Evolutionary conservation across 2,329 filamentous ascomycete species (phyloP), one percentile per base, ranked within the genome.

Genomic region (Trichoderma breve): DNA sequence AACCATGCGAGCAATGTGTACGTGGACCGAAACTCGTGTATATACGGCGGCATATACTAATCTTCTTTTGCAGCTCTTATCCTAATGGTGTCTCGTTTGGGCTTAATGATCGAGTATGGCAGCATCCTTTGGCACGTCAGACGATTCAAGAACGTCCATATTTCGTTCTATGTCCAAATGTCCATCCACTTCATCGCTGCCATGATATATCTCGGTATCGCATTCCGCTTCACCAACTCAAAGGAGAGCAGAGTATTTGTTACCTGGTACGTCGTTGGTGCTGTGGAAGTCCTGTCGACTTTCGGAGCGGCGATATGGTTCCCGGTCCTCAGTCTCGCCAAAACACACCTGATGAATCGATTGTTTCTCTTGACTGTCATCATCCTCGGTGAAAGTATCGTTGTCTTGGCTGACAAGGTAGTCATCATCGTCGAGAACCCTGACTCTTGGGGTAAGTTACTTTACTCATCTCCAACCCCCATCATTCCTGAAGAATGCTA

Each of bases 331-430:
- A 88, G 87, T 69, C 90, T 92, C 76, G 86, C 88, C 72, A 83
- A 86, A 71, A 91, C 88, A 0, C 88, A 91, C 77, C 78, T 92
- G 70, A 89, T 89, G 76, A 88, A 90, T 76, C 85, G 90, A 11
- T 87, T 92, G 85, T 87, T 86, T 14, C 82, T 91, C 3, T 82
- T 92, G 70, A 92, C 89, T 0, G 83, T 91, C 62, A 90, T 92
- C 73, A 89, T 92, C 71, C 86, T 92, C 72, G 90, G 90, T 15
- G 90, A 92, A 76, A 89, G 89, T 65, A 87, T 90, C 18, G 89
- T 91, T 51, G 86, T 87, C n/a, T 82, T 91, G 8, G 80, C 81
- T 1, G 80, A 82, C 71, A 83, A 83, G 43, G 87, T 91, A 21
- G 86, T 86, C 53, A 86, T 83, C 1, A 81, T 86, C 9, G 83